Conservation (phyloP, 208 protist species). For the Trypanosoma rangeli region DNA sequence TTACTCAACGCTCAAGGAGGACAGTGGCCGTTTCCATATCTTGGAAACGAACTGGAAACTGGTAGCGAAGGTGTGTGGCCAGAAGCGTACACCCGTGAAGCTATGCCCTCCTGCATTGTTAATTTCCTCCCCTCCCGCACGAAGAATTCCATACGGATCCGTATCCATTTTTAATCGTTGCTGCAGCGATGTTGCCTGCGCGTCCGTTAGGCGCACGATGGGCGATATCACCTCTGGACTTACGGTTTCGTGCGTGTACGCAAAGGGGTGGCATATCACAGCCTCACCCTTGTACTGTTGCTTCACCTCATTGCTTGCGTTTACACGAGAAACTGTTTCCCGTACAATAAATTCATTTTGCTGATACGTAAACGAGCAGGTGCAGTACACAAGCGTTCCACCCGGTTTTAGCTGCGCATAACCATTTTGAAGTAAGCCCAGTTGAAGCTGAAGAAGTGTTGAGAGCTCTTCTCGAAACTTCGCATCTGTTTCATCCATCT, state of each 20-base stretch:
- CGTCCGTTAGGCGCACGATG: constrained; percentile 17
- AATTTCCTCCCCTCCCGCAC: background rate
- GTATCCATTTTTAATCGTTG: constrained; percentile 13
- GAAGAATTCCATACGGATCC: constrained; percentile 29
- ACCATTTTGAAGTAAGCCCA: constrained; percentile 69
- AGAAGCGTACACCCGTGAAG: constrained; percentile 58
- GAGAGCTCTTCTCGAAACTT: constrained; percentile 2
- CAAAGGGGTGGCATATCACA: constrained; percentile 26
- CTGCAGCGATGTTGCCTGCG: constrained; percentile 10
- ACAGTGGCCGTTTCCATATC: constrained; percentile 54
- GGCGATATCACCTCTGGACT: constrained; percentile 7
- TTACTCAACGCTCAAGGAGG: background rate
- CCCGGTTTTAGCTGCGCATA: constrained; percentile 67
- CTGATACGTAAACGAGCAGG: constrained; percentile 88
- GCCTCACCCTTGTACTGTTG: constrained; percentile 22
- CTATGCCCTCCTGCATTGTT: background rate
- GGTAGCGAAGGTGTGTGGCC: constrained; percentile 51
- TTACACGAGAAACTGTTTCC: constrained; percentile 46
- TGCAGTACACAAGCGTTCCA: constrained; percentile 92
- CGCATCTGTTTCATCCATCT: background rate
- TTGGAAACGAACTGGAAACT: constrained; percentile 88
- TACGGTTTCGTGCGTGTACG: constrained; percentile 20
- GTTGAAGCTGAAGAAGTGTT: constrained; percentile 54
- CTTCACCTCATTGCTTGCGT: constrained; percentile 13
- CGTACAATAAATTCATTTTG: constrained; percentile 91